Conservation (phyloP, 345 rosid species). For the Leavenworthia alabamica region DNA sequence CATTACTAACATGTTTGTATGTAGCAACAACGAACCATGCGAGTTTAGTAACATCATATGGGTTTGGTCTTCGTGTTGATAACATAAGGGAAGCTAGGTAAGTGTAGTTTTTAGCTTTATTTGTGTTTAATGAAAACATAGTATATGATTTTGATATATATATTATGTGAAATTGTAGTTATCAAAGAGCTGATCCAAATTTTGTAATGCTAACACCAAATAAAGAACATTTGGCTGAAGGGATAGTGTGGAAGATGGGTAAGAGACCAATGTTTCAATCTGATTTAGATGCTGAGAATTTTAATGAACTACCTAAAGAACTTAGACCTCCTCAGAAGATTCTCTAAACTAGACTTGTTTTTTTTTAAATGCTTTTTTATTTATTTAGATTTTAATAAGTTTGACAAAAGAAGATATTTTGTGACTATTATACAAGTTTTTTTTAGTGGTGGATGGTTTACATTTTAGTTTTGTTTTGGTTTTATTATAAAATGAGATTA, state of each 20-base stretch:
- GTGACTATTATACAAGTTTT: neutral
- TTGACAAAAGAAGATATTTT: neutral
- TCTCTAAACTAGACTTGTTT: conserved; percentile 27
- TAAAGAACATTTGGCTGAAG: conserved; percentile 90
- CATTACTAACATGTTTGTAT: conserved; percentile 8
- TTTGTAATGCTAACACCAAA: conserved; percentile 78
- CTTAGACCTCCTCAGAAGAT: conserved; percentile 62
- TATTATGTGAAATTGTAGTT: conserved; percentile 41
- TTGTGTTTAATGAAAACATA: neutral
- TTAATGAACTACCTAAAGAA: conserved; percentile 55
- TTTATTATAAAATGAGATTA: neutral
- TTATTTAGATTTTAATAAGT: neutral
- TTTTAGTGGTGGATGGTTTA: neutral
- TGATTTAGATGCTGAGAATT: conserved; percentile 62
- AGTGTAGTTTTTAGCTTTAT: neutral
- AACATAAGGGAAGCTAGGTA: conserved; percentile 82
- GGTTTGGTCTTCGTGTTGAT: conserved; percentile 78
- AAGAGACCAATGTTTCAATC: conserved; percentile 70
- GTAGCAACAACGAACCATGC: conserved; percentile 64
- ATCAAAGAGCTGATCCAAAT: conserved; percentile 90
- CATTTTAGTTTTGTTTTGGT: neutral
- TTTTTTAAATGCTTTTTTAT: neutral
- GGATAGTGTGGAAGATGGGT: conserved; percentile 61
- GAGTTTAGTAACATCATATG: conserved; percentile 43
- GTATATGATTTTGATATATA: neutral